Evolutionary conservation across 352 stramenopile species (phyloP).

Genomic region (Phytophthora pini): DNA sequence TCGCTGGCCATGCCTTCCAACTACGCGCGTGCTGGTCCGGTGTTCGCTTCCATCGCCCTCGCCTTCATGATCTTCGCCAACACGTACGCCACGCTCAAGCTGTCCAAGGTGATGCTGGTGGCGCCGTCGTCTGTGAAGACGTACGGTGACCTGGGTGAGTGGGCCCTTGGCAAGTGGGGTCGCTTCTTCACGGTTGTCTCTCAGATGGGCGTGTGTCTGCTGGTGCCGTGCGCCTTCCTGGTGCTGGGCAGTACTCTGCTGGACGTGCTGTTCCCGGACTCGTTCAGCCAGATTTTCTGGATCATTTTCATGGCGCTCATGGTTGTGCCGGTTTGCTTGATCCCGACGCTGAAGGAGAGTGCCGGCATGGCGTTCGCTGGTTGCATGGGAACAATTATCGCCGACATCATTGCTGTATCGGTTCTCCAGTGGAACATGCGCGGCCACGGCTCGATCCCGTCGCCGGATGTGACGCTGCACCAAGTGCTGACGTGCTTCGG

Average conservation of each 20-base stretch:
- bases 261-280: too few species aligned
- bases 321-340: too few species aligned
- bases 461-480: background rate
- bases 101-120: constrained; percentile 50
- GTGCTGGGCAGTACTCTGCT: too few species aligned
- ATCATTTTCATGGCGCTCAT: too few species aligned
- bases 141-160: background rate
- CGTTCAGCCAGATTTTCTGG: too few species aligned
- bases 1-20: background rate
- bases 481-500: constrained; percentile 1
- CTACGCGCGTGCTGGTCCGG: background rate
- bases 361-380: constrained; percentile 1
- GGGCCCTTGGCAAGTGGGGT: too few species aligned
- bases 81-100: constrained; percentile 53
- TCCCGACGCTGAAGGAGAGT: too few species aligned
- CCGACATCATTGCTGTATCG: background rate
- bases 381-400: background rate
- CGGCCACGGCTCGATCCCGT: background rate
- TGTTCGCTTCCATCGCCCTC: constrained; percentile 27
- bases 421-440: background rate
- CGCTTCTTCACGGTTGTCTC: too few species aligned
- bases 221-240: too few species aligned
- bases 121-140: constrained; percentile 51
- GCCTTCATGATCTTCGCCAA: constrained; percentile 62
- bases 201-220: too few species aligned